Evolutionary conservation across 2,329 filamentous ascomycete species (phyloP), one percentile per base, ranked within the genome.

Genomic region (Ascochyta viciae-villosae): DNA sequence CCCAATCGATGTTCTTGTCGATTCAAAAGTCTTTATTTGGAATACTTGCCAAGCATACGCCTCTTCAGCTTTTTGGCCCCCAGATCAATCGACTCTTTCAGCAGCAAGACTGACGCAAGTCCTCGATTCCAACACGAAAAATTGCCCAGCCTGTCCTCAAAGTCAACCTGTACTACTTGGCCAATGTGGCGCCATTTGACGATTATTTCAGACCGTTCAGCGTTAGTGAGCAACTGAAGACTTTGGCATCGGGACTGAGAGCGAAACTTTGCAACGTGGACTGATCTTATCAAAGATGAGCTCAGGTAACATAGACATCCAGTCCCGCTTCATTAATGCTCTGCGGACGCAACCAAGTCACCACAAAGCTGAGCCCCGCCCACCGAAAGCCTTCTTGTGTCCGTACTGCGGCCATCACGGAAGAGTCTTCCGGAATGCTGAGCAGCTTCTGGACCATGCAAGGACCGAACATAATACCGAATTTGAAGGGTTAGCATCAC

Each of bases 351-450:
- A 75, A 62, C 57, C 60, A 22, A 48, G 52, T 23, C 37, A 39
- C 15, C 31, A 43, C 24, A 70, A 66, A 43, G 59, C 63, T 50
- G 67, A 68, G 6, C 47, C 48, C n/a, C 50, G 57, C 19, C 44
- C 52, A 8, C 54, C 61, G 9, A 61, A 64, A 16, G 48, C 61
- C 22, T 45, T 74, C 6, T 47, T 62, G 1, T 76, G 73, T 57
- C 73, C 74, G 1, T 75, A 68, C 41, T 66, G 66, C 24, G 52
- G 49, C 5, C 66, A 71, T 23, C 50, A 64, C 8, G 67, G 66
- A 1, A 60, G 67, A 1, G 66, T 71, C 0, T 76, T 76, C 53
- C 69, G 70, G 9, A 62, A 9, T 29, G 16, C 66, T 1, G 62
- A 68, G 12, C 66, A 71, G 27, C 54, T 76, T 0, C 59, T 58